phyloP scores from a whole-genome alignment of 163 green algal genomes.

The Scenedesmus sp. region DNA sequence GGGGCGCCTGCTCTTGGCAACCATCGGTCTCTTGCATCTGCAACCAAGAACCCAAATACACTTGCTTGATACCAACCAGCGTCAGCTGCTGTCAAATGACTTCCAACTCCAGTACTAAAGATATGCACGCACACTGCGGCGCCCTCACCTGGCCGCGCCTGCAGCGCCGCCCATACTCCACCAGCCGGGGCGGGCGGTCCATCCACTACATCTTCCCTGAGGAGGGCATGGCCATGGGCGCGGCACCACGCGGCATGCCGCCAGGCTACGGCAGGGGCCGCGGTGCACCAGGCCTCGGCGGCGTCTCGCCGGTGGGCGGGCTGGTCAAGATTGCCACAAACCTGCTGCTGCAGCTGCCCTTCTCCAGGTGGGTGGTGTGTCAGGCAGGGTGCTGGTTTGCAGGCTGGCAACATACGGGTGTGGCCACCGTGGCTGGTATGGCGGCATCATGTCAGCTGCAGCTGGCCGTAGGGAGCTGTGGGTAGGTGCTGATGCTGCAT shows the following conservation, averaged over 20 bases:
- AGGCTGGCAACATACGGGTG: too few relatives aligned
- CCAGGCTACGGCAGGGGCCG: slow-evolving; percentile 6
- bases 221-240: background rate
- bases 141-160: background rate
- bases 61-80: too few relatives aligned
- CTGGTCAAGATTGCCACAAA: slow-evolving; percentile 50
- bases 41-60: too few relatives aligned
- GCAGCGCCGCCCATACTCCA: slow-evolving; percentile 24
- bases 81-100: too few relatives aligned
- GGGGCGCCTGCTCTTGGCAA: too few relatives aligned
- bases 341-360: slow-evolving; percentile 52
- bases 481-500: background rate
- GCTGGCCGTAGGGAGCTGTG: too few relatives aligned
- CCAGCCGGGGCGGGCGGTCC: background rate
- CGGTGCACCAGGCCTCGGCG: background rate
- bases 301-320: background rate
- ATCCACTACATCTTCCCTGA: slow-evolving; percentile 47
- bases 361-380: background rate
- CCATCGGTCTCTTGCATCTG: too few relatives aligned
- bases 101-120: too few relatives aligned
- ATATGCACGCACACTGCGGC: too few relatives aligned
- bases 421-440: too few relatives aligned
- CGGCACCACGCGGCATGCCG: slow-evolving; percentile 13
- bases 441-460: too few relatives aligned
- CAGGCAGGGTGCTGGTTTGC: too few relatives aligned